These are phyloP conservation scores for Tilletia setariae DNA, from an alignment of 1,284 basidiomycete species.

Conservation along the genomic window DNA sequence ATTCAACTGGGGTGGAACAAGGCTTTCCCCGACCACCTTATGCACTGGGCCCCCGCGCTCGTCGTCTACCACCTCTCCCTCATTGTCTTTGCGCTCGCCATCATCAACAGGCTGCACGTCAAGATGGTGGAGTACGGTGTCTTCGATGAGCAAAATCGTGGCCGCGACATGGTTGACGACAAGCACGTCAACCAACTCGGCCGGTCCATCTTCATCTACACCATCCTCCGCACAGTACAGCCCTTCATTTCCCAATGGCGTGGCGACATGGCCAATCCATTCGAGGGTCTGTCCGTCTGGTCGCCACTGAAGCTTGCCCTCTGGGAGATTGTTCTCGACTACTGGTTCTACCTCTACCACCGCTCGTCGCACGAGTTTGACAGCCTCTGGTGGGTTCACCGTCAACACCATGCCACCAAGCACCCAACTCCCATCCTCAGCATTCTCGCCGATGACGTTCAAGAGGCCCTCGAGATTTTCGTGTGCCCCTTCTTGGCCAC, in stretches of 20 bases:
- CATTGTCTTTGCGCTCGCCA: conserved; percentile 35
- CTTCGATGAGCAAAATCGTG: conserved; percentile 49
- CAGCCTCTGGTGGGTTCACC: conserved; percentile 34
- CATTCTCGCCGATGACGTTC: conserved; percentile 40
- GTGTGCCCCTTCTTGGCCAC: conserved; percentile 37
- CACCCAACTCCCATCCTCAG: conserved; percentile 40
- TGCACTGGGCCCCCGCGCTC: conserved; percentile 45
- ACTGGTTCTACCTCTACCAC: conserved; percentile 48
- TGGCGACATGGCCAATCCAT: conserved; percentile 41
- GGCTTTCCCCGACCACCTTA: conserved; percentile 35
- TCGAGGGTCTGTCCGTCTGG: conserved; percentile 35
- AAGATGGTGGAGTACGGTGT: conserved; percentile 42
- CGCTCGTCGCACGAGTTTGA: conserved; percentile 40
- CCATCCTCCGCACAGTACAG: conserved; percentile 44
- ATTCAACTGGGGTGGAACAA: conserved; percentile 39
- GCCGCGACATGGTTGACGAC: conserved; percentile 48
- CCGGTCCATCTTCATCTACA: conserved; percentile 48
- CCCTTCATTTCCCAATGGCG: conserved; percentile 46
- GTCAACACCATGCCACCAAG: conserved; percentile 43
- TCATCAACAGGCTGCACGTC: conserved; percentile 40
- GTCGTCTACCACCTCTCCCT: conserved; percentile 41
- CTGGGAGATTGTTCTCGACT: conserved; percentile 43
- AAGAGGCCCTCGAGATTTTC: conserved; percentile 44
- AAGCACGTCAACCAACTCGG: conserved; percentile 49
- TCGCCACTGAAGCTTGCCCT: conserved; percentile 43